Percentiles rank a stretch among this genome's conserved stretches.
These are phyloP conservation scores for Xylaria curta DNA, from an alignment of 495 filamentous ascomycete species.

Conservation along the genomic window DNA sequence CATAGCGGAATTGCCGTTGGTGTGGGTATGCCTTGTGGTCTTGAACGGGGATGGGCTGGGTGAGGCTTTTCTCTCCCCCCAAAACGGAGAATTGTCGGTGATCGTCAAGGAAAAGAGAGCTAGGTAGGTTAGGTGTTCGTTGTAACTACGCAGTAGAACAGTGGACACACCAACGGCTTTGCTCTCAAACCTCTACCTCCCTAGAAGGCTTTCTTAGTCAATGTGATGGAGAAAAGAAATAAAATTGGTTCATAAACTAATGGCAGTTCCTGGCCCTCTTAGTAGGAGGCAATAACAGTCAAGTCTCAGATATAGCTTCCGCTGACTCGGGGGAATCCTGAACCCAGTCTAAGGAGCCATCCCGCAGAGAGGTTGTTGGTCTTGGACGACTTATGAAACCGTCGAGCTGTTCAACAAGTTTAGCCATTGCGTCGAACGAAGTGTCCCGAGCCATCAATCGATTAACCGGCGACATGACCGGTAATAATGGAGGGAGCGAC, in stretches of 20 bases:
- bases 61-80: not conserved
- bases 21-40: not conserved
- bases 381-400: conserved; percentile 1
- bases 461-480: not conserved
- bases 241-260: not conserved
- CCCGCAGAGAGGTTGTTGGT: not conserved
- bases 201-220: not conserved
- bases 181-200: not conserved
- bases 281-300: not conserved
- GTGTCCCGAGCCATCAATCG: not conserved
- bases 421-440: not conserved
- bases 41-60: not conserved
- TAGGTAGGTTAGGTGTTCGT: not conserved
- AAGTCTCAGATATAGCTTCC: not conserved
- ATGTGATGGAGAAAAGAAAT: conserved; percentile 1
- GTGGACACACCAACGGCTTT: not conserved
- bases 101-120: not conserved
- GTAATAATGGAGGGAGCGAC: not conserved
- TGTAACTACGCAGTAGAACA: not conserved
- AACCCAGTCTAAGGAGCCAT: not conserved
- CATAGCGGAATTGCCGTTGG: not conserved
- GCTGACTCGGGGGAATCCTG: not conserved
- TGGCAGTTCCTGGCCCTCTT: not conserved
- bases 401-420: not conserved
- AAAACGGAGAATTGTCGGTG: not conserved